A percentile compares a stretch with the other conserved stretches of the same genome.
Conservation (phyloP, 257 asterid species). For the Linderniella brevidens region DNA sequence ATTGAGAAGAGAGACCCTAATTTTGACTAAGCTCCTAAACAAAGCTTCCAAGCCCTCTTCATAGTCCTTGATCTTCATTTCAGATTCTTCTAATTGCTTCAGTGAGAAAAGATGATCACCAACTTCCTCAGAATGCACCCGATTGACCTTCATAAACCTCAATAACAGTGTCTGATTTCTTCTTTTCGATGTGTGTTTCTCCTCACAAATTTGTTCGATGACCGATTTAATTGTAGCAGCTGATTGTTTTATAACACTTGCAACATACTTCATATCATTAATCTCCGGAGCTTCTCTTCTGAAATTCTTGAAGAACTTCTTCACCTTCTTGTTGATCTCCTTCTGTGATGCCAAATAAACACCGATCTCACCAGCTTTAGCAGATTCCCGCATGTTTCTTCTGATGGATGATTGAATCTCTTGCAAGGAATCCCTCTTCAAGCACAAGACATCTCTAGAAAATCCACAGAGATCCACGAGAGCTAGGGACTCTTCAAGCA, state of each 20-base stretch:
- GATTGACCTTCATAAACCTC: not conserved
- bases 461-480: constrained; percentile 14
- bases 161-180: not conserved
- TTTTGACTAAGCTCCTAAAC: not conserved
- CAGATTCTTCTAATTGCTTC: not conserved
- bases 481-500: constrained; percentile 16
- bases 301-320: constrained; percentile 11
- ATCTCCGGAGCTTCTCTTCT: not conserved
- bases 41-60: not conserved
- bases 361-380: constrained; percentile 10
- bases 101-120: no score
- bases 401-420: constrained; percentile 10
- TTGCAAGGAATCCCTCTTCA: constrained; percentile 15
- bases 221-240: no score
- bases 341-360: constrained; percentile 14
- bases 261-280: no score
- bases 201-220: no score
- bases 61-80: not conserved
- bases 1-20: constrained; percentile 4
- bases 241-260: no score
- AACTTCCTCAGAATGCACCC: not conserved
- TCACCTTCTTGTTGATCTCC: constrained; percentile 11
- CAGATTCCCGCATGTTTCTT: constrained; percentile 5
- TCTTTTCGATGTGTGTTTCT: not conserved
- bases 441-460: not conserved